Base-by-base conservation (phyloP, 148 eudicot species). In the Beta vulgaris region DNA sequence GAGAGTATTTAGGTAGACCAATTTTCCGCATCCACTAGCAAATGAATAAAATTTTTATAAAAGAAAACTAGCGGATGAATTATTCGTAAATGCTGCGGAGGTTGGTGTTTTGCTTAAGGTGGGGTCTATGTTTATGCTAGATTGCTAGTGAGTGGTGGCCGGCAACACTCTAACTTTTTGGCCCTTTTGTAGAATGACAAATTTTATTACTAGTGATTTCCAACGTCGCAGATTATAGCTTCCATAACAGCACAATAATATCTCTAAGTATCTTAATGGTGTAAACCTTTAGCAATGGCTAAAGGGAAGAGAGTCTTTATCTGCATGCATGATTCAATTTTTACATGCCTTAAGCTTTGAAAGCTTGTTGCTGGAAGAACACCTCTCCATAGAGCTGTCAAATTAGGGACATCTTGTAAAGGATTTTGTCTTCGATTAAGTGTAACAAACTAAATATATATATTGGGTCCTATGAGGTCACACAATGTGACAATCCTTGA, bases 161-260 rank as follows among this genome's bases (percentile, higher is more conserved):
- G 48, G 48, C 48, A 10, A 3, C 10, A 43, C 48, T 43, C 48
- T 43, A 3, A 6, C 13, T 43, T 43, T 43, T 43, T 39, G 6
- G 42, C 9, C 9, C 9, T 2, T 39, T 10, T 39, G 0, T 10
- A 39, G 6, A 37, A 37, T 37, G 7, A 3, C 7, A 37, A 37
- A n/a, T n/a, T n/a, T n/a, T n/a, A n/a, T n/a, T n/a, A n/a, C 44
- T 72, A 75, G 25, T 62, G 59, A 59, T 13, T 37, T 15, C 10
- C 72, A 42, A 40, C 14, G 5, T 44, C 25, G 63, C 72, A 25
- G 28, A 82, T 69, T 31, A 78, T 6, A 18, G 67, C 62, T 53
- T 78, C 76, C 66, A 82, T 42, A 37, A 44, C 43, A 26, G 68
- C 78, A 63, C 81, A 82, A 19, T 69, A 79, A 69, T 54, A 82